A percentile compares a stretch with the other conserved stretches of the same genome.
Conservation (phyloP, 2,329 filamentous ascomycete genomes). For the Aspergillus udagawae region DNA sequence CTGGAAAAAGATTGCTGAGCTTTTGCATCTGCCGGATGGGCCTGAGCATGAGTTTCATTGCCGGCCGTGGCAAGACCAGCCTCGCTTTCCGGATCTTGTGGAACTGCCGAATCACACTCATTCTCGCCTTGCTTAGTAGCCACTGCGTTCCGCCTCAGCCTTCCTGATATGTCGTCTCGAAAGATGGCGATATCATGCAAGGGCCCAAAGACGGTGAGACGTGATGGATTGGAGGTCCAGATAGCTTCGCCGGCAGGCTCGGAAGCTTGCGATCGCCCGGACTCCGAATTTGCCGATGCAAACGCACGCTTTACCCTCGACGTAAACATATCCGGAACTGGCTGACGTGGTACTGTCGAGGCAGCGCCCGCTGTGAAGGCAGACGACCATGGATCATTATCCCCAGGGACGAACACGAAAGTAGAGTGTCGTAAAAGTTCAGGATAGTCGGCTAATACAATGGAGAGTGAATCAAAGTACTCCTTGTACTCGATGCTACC, state of each 20-base stretch:
- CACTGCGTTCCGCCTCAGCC: constrained; percentile 73
- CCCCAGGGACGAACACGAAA: constrained; percentile 90
- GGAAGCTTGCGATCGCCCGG: constrained; percentile 47
- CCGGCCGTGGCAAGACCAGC: constrained; percentile 31
- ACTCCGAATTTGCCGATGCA: constrained; percentile 69
- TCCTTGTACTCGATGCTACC: constrained; percentile 97
- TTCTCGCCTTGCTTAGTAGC: constrained; percentile 53
- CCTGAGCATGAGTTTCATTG: constrained; percentile 19
- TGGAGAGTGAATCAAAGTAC: constrained; percentile 83
- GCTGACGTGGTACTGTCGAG: constrained; percentile 44
- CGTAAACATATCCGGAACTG: constrained; percentile 85
- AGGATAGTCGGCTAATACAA: constrained; percentile 77
- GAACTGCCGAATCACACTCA: constrained; percentile 19
- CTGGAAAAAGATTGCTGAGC: constrained; percentile 22
- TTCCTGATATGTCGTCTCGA: constrained; percentile 77
- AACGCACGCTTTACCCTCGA: constrained; percentile 79
- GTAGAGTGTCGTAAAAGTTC: constrained; percentile 72
- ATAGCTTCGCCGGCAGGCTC: constrained; percentile 66
- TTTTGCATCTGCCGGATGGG: constrained; percentile 12
- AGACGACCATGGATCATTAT: constrained; percentile 96
- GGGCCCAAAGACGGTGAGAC: constrained; percentile 80
- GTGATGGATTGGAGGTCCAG: constrained; percentile 84
- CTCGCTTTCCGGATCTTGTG: constrained; percentile 21
- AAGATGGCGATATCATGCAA: constrained; percentile 83
- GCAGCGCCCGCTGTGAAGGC: constrained; percentile 58